Percentiles rank a stretch among this genome's conserved stretches.
Evolutionary conservation across 2,329 filamentous ascomycete genomes (phyloP).

Genomic region (Aspergillus sp.): DNA sequence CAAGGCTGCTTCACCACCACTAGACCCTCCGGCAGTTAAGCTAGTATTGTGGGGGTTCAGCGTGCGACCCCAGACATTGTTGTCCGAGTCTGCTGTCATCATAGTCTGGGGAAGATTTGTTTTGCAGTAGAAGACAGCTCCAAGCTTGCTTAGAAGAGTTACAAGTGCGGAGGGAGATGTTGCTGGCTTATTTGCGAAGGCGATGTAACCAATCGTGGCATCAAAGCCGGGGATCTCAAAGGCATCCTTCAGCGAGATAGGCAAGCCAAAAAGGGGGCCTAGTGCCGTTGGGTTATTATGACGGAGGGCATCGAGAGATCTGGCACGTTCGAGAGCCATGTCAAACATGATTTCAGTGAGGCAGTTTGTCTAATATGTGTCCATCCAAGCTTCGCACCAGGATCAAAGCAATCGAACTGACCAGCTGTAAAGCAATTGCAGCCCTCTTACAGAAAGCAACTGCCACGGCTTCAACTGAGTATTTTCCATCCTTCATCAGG

Average conservation of each 20-base stretch:
- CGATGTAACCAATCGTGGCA: constrained; percentile 53
- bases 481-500: constrained; percentile 27
- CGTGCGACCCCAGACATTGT: constrained; percentile 58
- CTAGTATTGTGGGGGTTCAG: constrained; percentile 60
- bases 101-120: constrained; percentile 63
- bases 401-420: no score
- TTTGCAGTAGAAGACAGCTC: constrained; percentile 65
- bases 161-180: constrained; percentile 46
- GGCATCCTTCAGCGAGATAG: constrained; percentile 49
- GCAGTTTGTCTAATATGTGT: constrained; percentile 31
- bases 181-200: constrained; percentile 55
- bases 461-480: constrained; percentile 43
- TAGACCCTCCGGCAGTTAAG: constrained; percentile 60
- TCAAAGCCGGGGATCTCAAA: constrained; percentile 46
- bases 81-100: constrained; percentile 49
- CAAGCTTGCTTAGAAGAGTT: constrained; percentile 53
- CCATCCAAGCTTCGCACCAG: no score
- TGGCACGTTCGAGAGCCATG: constrained; percentile 44
- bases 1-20: constrained; percentile 61
- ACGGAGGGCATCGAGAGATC: constrained; percentile 44
- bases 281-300: constrained; percentile 36
- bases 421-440: constrained; percentile 34
- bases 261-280: constrained; percentile 60
- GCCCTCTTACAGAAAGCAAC: constrained; percentile 52
- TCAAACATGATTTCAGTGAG: constrained; percentile 51